Evolutionary conservation across 2,329 filamentous ascomycete genomes (phyloP).

Genomic region (Chaetomiaceae sp.): DNA sequence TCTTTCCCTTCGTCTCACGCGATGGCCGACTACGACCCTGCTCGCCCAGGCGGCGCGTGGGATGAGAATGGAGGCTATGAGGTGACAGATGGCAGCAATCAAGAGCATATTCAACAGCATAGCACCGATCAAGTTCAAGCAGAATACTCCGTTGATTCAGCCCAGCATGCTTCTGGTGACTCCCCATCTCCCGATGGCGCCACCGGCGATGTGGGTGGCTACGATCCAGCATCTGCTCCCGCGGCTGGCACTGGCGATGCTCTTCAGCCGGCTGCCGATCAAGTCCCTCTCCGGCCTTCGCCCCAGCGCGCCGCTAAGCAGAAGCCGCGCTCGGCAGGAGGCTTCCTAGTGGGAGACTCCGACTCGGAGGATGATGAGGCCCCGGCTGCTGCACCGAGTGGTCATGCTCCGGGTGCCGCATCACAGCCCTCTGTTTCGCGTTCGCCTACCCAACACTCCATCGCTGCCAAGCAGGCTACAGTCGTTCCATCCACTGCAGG

Average conservation of each 20-base stretch:
- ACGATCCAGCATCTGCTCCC: conserved; percentile 50
- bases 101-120: conserved; percentile 48
- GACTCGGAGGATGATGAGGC: conserved; percentile 49
- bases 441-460: conserved; percentile 22
- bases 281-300: conserved; percentile 29
- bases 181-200: conserved; percentile 41
- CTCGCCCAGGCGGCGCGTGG: conserved; percentile 41
- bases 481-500: conserved; percentile 32
- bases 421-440: conserved; percentile 19
- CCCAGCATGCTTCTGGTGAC: conserved; percentile 47
- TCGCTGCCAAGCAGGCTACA: conserved; percentile 29
- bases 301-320: conserved; percentile 46
- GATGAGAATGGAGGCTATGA: conserved; percentile 50
- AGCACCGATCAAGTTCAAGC: conserved; percentile 51
- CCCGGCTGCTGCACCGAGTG: conserved; percentile 27
- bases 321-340: conserved; percentile 58
- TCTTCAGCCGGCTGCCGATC: conserved; percentile 30
- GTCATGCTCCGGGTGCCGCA: conserved; percentile 12
- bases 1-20: neutral
- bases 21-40: conserved; percentile 31
- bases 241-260: conserved; percentile 26
- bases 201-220: conserved; percentile 51
- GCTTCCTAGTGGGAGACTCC: conserved; percentile 57
- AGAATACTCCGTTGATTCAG: conserved; percentile 40
- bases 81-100: conserved; percentile 53